Conservation (phyloP, 2,329 filamentous ascomycete genomes). For the Calonectria multiphialidica region DNA sequence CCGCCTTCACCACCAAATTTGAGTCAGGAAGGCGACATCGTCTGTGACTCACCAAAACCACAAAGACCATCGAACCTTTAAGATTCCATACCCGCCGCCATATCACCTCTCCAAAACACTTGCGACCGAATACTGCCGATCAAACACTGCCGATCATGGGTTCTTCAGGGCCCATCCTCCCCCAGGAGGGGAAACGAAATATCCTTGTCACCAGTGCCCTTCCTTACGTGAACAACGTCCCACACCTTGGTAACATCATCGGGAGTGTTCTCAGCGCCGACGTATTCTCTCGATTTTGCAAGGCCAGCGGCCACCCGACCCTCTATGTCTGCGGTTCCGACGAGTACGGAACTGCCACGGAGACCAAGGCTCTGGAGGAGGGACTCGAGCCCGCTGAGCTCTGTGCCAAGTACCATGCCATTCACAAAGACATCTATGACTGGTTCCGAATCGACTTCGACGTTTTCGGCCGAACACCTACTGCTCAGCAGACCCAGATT, state of each 20-base stretch:
- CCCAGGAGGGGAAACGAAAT: conserved; percentile 82
- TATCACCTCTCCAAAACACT: neutral
- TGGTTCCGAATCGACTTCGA: conserved; percentile 98
- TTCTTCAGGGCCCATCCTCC: conserved; percentile 63
- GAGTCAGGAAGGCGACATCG: conserved; percentile 34
- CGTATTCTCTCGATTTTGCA: conserved; percentile 85
- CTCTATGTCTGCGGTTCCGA: conserved; percentile 90
- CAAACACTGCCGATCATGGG: conserved; percentile 36
- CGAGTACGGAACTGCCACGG: conserved; percentile 95
- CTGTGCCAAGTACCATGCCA: conserved; percentile 91
- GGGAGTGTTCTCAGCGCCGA: conserved; percentile 91
- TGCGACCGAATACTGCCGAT: conserved; percentile 5
- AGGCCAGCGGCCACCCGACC: conserved; percentile 82
- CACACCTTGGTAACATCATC: conserved; percentile 90
- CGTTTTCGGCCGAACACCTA: conserved; percentile 94
- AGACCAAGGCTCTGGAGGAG: conserved; percentile 94
- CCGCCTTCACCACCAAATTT: conserved; percentile 42
- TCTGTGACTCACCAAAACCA: conserved; percentile 41
- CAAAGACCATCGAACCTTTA: neutral
- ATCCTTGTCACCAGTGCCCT: conserved; percentile 92
- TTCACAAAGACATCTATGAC: conserved; percentile 92
- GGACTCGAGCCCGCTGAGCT: conserved; percentile 84
- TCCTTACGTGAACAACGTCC: conserved; percentile 81
- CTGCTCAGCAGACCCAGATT: conserved; percentile 89
- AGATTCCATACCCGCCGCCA: neutral